phyloP scores from a whole-genome alignment of 495 filamentous ascomycete genomes.

The Parathielavia hyrcaniae region DNA sequence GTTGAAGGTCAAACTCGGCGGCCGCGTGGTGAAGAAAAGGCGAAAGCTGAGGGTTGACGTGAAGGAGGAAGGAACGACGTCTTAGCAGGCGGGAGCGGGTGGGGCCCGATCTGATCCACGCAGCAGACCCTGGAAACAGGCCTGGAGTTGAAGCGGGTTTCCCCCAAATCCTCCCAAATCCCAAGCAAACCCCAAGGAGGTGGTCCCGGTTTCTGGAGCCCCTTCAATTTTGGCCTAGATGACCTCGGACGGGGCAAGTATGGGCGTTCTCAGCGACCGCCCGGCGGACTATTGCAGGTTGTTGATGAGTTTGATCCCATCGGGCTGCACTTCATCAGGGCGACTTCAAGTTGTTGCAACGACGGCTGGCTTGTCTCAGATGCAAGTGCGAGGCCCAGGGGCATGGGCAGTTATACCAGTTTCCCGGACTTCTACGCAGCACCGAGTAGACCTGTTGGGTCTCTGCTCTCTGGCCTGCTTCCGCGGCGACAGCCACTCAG shows the following conservation, averaged over 20 bases:
- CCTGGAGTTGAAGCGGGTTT: slow-evolving; percentile 6
- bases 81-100: slow-evolving; percentile 15
- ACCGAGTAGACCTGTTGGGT: too few species aligned
- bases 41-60: slow-evolving; percentile 3
- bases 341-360: background rate
- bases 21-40: slow-evolving; percentile 21
- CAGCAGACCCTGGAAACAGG: slow-evolving; percentile 5
- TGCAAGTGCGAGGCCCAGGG: slow-evolving; percentile 7
- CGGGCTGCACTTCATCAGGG: background rate
- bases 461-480: too few species aligned
- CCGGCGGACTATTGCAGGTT: background rate
- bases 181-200: slow-evolving; percentile 23
- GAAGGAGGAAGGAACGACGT: slow-evolving; percentile 6
- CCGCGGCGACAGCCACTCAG: background rate
- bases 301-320: too few species aligned
- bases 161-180: too few species aligned
- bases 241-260: background rate
- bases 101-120: slow-evolving; percentile 17
- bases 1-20: slow-evolving; percentile 16
- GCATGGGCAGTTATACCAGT: slow-evolving; percentile 8
- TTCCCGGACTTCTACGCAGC: background rate
- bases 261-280: background rate
- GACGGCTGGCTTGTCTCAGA: background rate
- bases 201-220: slow-evolving; percentile 25
- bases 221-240: slow-evolving; percentile 23